Evolutionary conservation across 768 basidiomycete species (phyloP), one percentile per base, ranked within the genome.

Genomic region (Leccinum subtestaceum): DNA sequence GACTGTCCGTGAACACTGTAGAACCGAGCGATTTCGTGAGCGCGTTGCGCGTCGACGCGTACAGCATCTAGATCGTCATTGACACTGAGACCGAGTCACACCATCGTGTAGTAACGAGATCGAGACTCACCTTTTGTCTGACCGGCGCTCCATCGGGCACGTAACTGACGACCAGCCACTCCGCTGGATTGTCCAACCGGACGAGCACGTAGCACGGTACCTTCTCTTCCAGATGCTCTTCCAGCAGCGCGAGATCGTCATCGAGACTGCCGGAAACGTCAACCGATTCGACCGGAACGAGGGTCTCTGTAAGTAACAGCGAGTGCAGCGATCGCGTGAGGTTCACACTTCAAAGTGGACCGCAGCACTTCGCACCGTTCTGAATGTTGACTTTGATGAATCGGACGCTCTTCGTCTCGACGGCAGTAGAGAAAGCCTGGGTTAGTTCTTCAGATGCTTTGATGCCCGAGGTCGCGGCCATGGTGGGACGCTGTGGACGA

Each of bases 121-220:
- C 2, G 29, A 36, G 1, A 27, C 36, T 52, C 55, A 87, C 91
- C 85, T 95, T 95, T 73, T 90, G 84, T 67, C 91, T 81, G 60
- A 95, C 82, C 74, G 81, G 86, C 27, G 93, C 89, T 19, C 79
- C 69, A 60, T 95, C 93, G 1, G 93, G 93, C 6, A 95, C 90
- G 68, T 92, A 95, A 67, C 77, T 86, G 59, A 93, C 80, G 7
- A 81, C 79, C 36, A 91, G 76, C 92, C 92, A 95, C 61, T 87
- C 82, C 1, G 78, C 76, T 2, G 86, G 79, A 19, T 78, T 74
- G 63, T 90, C 89, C 36, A 85, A 71, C 56, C 84, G 83, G 10
- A 80, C 83, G 21, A 94, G 83, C 47, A 93, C 73, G 73, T 93
- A 94, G n/a, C 90, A 85, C 23, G 93, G 90, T 1, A 74, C 68